Base-by-base conservation (phyloP, 139 green algal genomes). In the Desmodesmus armatus region DNA sequence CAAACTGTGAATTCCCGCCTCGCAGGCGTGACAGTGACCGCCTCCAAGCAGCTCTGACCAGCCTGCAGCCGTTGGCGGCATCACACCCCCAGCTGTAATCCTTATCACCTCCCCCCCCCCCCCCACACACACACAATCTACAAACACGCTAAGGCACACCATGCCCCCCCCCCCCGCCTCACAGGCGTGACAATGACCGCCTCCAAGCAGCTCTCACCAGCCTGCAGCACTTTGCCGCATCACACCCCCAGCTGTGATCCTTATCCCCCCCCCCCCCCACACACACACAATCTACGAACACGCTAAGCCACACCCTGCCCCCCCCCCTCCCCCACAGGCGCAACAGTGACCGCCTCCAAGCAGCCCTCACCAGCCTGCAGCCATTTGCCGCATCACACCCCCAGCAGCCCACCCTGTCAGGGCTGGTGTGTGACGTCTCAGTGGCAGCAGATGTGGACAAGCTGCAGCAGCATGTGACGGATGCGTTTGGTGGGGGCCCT, bases 301-400 rank as follows among this genome's bases (percentile, higher is more conserved):
- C n/a, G n/a, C n/a, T n/a, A n/a, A n/a, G n/a, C n/a, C n/a, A n/a
- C n/a, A n/a, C n/a, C n/a, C n/a, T n/a, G n/a, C n/a, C n/a, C n/a
- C n/a, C n/a, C n/a, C n/a, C n/a, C n/a, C n/a, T n/a, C n/a, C n/a
- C n/a, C n/a, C n/a, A n/a, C n/a, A n/a, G n/a, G n/a, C n/a, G n/a
- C n/a, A n/a, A n/a, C n/a, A n/a, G n/a, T n/a, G n/a, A 66, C 19
- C 80, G 87, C 7, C 58, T 95, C n/a, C 31, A 78, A 40, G 89
- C 84, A 21, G 89, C 91, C 0, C 15, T 89, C 15, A 75, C 58
- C 0, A 44, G 81, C 17, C 78, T 92, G 79, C 65, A 37, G 17
- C 53, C 43, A 74, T n/a, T n/a, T n/a, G n/a, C n/a, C n/a, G n/a
- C n/a, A n/a, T n/a, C n/a, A n/a, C n/a, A n/a, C 47, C 47, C 47